Evolutionary conservation across 306 rosid genomes (phyloP), one percentile per base, ranked within the genome.

Genomic region (Cicer chorassanicum): DNA sequence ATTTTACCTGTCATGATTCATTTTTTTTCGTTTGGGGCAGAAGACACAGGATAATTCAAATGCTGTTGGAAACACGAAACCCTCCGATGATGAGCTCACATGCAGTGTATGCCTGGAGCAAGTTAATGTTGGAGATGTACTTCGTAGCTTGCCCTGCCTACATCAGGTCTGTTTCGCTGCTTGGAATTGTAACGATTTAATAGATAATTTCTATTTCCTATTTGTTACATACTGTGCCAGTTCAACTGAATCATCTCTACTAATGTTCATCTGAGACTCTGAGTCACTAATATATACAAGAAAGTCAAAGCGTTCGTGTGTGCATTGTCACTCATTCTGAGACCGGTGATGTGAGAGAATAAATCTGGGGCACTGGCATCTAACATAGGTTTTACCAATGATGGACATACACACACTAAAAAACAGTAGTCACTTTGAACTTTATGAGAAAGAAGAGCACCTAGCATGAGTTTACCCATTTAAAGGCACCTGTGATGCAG

Each of bases 91-190:
- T 87, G 98, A 91, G 78, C 89, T 94, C 81, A 94, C 95, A 15
- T 94, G 98, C 85, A 94, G 93, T 80, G 96, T 94, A 74, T 94
- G 98, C 87, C 83, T 94, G 88, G 97, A 94, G 88, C 98, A 91
- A 85, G 98, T 94, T 77, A 86, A 74, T 42, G 84, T 78, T 49
- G 98, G 97, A 77, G 98, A 92, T 18, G 80, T 92, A 56, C 86
- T 94, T 60, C 98, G 97, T 76, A 94, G 96, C 91, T 88, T 94
- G 87, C 97, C 98, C 43, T 92, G 97, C 84, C 77, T 94, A 82
- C 98, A 92, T 86, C 98, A 91, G 97, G 98, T 93, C 46, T 55
- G 69, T 44, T 65, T 44, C 36, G 12, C 66, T 46, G 46, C 75
- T 15, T 50, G 42, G 51, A 9, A 51, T 9, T 38, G 53, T 53